Base-by-base conservation (phyloP, 1,284 basidiomycete genomes). In the Ganoderma lingzhi region DNA sequence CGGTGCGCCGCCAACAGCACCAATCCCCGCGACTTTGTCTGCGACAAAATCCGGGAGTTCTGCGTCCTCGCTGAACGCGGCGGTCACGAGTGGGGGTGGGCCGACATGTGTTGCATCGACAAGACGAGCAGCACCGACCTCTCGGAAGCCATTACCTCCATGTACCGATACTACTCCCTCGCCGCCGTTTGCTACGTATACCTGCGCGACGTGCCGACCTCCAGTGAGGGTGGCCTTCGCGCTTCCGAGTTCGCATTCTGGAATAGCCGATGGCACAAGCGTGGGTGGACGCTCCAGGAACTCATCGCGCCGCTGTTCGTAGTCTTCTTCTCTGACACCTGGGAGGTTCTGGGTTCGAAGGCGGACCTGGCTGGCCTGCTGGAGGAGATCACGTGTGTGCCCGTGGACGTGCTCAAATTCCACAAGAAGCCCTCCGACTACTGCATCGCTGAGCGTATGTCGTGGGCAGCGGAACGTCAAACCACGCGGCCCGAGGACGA, bases 231-330 rank as follows among this genome's bases (percentile, higher is more conserved):
- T n/a, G n/a, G n/a, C n/a, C n/a, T n/a, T n/a, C n/a, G 8, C 2
- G 10, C 6, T 0, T n/a, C 37, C 8, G 10, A 35, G 12, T 61
- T 39, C 9, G 59, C 59, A 0, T 61, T 61, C 39, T 9, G 59
- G n/a, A 42, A 8, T 23, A 44, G 39, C 39, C 37, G 19, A 41
- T 61, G 59, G 39, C 39, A 61, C 17, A 32, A 10, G 12, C 35
- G 58, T 32, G 58, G 58, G n/a, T 59, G 35, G 58, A 59, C 58
- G 35, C 59, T 61, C 5, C 59, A 61, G 59, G 59, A 61, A 37
- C 59, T 61, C 39, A 61, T 61, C 39, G 39, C 39, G 4, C 59
- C 39, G 2, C 10, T 3, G 19, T 8, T 61, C 23, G 14, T 61
- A 2, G 1, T 61, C 28, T 42, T 61, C n/a, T 6, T 61, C 30